Base-by-base conservation (phyloP, 768 basidiomycete genomes). In the Tephrocybe sp. region DNA sequence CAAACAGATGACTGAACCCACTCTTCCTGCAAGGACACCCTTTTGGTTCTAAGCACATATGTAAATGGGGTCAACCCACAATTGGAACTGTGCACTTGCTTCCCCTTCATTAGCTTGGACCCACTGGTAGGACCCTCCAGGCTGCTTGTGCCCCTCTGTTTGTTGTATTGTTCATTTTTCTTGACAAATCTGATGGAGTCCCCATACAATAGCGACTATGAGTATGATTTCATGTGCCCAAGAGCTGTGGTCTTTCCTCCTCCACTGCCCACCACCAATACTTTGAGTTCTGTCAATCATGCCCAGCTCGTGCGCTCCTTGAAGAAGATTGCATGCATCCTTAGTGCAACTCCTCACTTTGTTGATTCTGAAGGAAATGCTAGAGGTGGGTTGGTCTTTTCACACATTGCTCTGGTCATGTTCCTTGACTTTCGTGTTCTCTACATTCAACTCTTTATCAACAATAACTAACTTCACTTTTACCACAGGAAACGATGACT, bases 201-300 rank as follows among this genome's bases (percentile, higher is more conserved):
- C 30, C 42, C 28, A 22, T 37, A 44, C 28, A 28, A 50, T 16
- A 11, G 19, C 5, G 25, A 5, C 21, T 37, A 32, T 19, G 48
- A 47, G 13, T 40, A 31, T 16, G 22, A 51, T 21, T 51, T 21
- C 18, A 27, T 37, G 22, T 24, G 18, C 36, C 43, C 43, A 1
- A 45, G 18, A 43, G 28, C 50, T n/a, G 47, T 73, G 9, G 67
- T 72, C 6, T 76, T 69, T 47, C 79, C 80, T 4, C 52, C 66
- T 4, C 77, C 77, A 13, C 83, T 84, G 3, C 81, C 82, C 0
- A 87, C 84, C 19, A 77, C 70, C 13, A 86, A 87, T 63, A 65
- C 71, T 15, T 62, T 83, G 42, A 76, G 78, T 6, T 53, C 72
- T 1, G 58, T 71, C 19, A 78, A 84, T 61, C 77, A 82, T 15